Evolutionary conservation across 495 filamentous ascomycete genomes (phyloP), one percentile per base, ranked within the genome.

Genomic region (Tetracladium setigerum): DNA sequence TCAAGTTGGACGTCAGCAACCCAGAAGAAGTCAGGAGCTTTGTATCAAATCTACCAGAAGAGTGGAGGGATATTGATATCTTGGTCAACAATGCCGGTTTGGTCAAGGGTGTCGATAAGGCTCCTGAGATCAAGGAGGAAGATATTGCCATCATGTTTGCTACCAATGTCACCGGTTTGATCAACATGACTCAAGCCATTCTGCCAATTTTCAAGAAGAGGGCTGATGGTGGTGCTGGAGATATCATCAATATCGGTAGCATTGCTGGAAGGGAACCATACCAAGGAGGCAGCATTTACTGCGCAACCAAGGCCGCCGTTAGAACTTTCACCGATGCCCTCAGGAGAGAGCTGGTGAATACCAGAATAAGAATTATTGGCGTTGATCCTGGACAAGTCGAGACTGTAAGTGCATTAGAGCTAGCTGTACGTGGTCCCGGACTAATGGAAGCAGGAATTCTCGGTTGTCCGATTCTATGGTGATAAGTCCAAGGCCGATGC

Each of bases 361-460:
- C 88, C 5, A 73, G 90, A 37, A 91, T 98, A 41, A 68, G 92
- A 17, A 73, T 98, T 41, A 91, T 96, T 49, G 89, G 92, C 69
- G 73, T 98, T 50, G 92, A 96, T 59, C 92, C 92, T 6, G 92
- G 92, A 34, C 92, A 96, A 67, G 92, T 98, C 39, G 90, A 97
- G 75, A 98, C 92, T 15, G 83, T 86, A 65, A 44, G 76, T 19
- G 0, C 11, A 17, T 3, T 1, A 13, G 16, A 16, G 30, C 33
- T 12, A 16, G 30, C 33, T 12, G 47, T 37, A 15, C 43, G n/a
- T 13, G 35, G 27, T 3, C 0, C 12, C 1, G 17, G 46, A 22
- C 57, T 66, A 9, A 62, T 18, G 39, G 40, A 31, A 12, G 10
- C 44, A 87, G 79, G 90, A 98, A 66, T 98, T 98, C 67, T 94